Evolutionary conservation across 305 asterid species (phyloP).

Genomic region (Withania somnifera): DNA sequence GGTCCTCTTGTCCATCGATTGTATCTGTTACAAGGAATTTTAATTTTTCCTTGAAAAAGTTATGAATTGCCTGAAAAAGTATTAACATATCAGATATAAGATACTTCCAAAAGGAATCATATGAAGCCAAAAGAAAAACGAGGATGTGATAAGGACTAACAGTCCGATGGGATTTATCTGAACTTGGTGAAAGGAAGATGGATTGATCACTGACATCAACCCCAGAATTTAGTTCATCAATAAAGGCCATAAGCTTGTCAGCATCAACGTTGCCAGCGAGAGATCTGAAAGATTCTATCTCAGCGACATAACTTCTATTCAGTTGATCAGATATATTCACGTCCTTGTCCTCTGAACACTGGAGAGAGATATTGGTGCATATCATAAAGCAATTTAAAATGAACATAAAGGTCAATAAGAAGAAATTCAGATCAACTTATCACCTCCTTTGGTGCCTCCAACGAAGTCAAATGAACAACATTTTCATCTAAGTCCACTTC

Average conservation of each 20-base stretch:
- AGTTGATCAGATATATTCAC: conserved; percentile 35
- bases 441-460: conserved; percentile 72
- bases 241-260: conserved; percentile 36
- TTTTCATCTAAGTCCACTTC: conserved; percentile 86
- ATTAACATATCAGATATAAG: not conserved
- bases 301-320: conserved; percentile 38
- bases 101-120: not conserved
- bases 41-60: conserved; percentile 82
- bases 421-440: not conserved
- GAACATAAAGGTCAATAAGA: not conserved
- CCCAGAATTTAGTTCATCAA: conserved; percentile 44
- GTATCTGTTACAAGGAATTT: conserved; percentile 88
- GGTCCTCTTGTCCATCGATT: conserved; percentile 70
- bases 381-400: not conserved
- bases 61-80: conserved; percentile 72
- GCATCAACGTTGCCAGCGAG: conserved; percentile 71
- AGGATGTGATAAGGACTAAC: conserved; percentile 25
- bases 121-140: not conserved
- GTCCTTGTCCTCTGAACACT: conserved; percentile 51
- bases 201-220: conserved; percentile 30
- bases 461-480: conserved; percentile 62
- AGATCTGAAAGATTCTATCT: conserved; percentile 63
- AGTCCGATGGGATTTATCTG: conserved; percentile 77
- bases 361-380: not conserved
- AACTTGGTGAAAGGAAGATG: conserved; percentile 65